These are phyloP conservation scores for Spathaspora arborariae DNA, from an alignment of 805 yeast species.

Conservation along the genomic window DNA sequence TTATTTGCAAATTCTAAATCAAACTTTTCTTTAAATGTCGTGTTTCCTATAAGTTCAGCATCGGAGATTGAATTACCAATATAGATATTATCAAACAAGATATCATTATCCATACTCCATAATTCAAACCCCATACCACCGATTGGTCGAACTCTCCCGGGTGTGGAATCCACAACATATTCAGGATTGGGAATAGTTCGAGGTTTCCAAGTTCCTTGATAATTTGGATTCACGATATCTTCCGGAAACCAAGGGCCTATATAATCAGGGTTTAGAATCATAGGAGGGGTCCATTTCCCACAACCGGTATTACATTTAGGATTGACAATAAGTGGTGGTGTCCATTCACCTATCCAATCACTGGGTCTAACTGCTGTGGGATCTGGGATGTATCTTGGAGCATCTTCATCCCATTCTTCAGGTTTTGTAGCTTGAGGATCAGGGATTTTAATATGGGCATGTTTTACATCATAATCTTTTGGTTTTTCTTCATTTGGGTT, in stretches of 20 bases:
- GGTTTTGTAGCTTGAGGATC: constrained; percentile 73
- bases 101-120: constrained; percentile 79
- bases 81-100: constrained; percentile 79
- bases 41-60: constrained; percentile 80
- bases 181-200: constrained; percentile 64
- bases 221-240: constrained; percentile 65
- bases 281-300: constrained; percentile 75
- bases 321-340: constrained; percentile 64
- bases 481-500: constrained; percentile 75
- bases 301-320: constrained; percentile 80
- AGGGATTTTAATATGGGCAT: constrained; percentile 52
- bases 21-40: constrained; percentile 58
- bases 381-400: constrained; percentile 56
- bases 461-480: constrained; percentile 77
- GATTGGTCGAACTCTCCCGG: constrained; percentile 55
- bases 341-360: constrained; percentile 80
- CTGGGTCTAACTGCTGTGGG: constrained; percentile 66
- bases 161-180: constrained; percentile 53
- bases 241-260: constrained; percentile 80
- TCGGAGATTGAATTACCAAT: constrained; percentile 80
- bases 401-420: constrained; percentile 72
- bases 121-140: constrained; percentile 86
- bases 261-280: constrained; percentile 63
- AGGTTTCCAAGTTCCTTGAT: constrained; percentile 77
- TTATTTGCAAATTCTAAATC: constrained; percentile 46